Evolutionary conservation across 1,284 basidiomycete genomes (phyloP).

Genomic region (Fomitopsis schrenkii): DNA sequence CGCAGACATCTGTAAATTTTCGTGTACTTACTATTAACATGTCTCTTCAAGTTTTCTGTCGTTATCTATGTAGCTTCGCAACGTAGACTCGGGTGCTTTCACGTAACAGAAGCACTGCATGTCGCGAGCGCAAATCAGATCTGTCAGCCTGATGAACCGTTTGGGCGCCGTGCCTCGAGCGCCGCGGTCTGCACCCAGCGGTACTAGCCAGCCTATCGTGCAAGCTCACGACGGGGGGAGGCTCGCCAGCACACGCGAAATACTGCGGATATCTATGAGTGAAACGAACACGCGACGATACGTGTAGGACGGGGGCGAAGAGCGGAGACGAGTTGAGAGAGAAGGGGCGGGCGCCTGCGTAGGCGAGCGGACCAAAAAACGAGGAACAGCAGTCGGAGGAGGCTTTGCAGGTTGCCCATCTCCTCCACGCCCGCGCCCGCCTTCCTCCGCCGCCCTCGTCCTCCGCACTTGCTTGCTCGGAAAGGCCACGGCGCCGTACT

Average conservation of each 20-base stretch:
- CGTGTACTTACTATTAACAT: not conserved
- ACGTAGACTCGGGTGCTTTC: not conserved
- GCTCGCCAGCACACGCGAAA: no score
- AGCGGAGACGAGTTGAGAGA: not conserved
- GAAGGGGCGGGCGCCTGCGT: not conserved
- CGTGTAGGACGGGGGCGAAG: not conserved
- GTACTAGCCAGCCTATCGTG: not conserved
- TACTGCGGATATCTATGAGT: not conserved
- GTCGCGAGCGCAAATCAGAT: not conserved
- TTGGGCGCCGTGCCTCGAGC: not conserved
- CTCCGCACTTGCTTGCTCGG: not conserved
- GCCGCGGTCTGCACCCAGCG: not conserved
- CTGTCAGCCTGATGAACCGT: not conserved
- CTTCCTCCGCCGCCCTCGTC: not conserved
- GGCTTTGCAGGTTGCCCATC: conserved; percentile 1
- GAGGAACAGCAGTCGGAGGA: not conserved
- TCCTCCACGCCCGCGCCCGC: conserved; percentile 1
- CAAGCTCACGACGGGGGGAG: not conserved
- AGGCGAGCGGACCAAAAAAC: not conserved
- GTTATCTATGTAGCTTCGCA: not conserved
- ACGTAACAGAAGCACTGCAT: not conserved
- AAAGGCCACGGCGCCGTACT: conserved; percentile 1
- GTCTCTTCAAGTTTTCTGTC: not conserved
- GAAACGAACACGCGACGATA: not conserved
- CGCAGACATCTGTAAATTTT: no score